Evolutionary conservation across 495 filamentous ascomycete species (phyloP), one percentile per base, ranked within the genome.

Genomic region (Annulohypoxylon stygium): DNA sequence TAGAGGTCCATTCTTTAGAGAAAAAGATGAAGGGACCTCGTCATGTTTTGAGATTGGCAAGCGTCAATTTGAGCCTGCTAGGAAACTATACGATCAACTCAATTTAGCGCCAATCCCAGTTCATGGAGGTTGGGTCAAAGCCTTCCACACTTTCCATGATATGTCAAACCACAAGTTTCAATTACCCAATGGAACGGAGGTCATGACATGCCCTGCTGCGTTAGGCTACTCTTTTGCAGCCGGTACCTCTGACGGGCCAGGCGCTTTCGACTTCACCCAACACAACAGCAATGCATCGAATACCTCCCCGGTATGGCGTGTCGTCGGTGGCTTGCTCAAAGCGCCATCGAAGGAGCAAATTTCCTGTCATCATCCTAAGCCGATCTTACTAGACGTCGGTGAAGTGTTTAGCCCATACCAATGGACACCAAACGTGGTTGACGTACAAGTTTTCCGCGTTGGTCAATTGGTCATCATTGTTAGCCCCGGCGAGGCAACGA

Each of bases 201-300:
- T 90, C 14, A 85, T 78, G 20, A 97, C 95, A 9, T 98, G 96
- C 74, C 90, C 94, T 9, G 96, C 96, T n/a, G 96, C 95, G 0
- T 80, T 99, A 41, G 96, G 96, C 20, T 97, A 95, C 69, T 94
- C 92, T 2, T 99, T 99, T 80, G 96, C 96, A 12, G 96, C 93
- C 9, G 96, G 96, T 6, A 99, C 96, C 1, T 94, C 93, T 1
- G 96, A 99, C 78, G 93, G 96, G 8, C 95, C 95, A 0, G 96
- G 96, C 0, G 90, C 88, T 3, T 97, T 97, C 76, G 95, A 99
- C 81, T 98, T 98, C 77, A 97, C 91, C 20, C 96, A 99, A 77
- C 94, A 95, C 73, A 84, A 89, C 59, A 91, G 89, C 10, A 88
- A 89, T 65, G 83, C 87, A 11, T 91, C 93, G 4, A 90, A 92